Percentiles rank a stretch among this genome's conserved stretches.
These are phyloP conservation scores for Arachis hypogaea DNA, from an alignment of 306 rosid genomes.

Conservation along the genomic window DNA sequence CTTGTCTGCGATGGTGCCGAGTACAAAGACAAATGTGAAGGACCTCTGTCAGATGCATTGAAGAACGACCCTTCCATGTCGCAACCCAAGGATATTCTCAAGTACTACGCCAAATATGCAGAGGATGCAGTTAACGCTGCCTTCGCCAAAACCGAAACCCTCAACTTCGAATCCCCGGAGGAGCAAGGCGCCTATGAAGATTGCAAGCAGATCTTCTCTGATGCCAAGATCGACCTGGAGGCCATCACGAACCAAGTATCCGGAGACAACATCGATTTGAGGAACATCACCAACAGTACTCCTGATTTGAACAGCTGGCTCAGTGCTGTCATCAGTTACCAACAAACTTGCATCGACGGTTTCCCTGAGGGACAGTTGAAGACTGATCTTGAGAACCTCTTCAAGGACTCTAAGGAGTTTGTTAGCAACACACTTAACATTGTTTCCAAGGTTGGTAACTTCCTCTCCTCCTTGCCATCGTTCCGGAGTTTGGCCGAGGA, in stretches of 20 bases:
- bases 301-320: constrained; percentile 79
- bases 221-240: constrained; percentile 60
- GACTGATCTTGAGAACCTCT: constrained; percentile 41
- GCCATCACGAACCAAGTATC: constrained; percentile 37
- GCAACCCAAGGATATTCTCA: constrained; percentile 64
- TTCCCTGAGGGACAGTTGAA: constrained; percentile 64
- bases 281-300: constrained; percentile 23
- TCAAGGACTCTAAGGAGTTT: constrained; percentile 50
- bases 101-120: constrained; percentile 46
- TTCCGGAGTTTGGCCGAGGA: constrained; percentile 43
- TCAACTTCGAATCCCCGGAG: constrained; percentile 43
- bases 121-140: constrained; percentile 52
- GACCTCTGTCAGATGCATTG: constrained; percentile 42
- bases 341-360: constrained; percentile 76
- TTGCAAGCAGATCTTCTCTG: constrained; percentile 54
- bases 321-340: constrained; percentile 83
- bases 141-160: constrained; percentile 20
- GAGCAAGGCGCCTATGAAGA: constrained; percentile 75
- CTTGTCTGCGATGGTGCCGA: constrained; percentile 55
- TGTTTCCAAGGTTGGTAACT: constrained; percentile 42
- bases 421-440: constrained; percentile 85
- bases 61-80: background rate
- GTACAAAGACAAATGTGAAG: constrained; percentile 61
- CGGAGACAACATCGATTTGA: background rate
- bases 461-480: constrained; percentile 36